These are phyloP conservation scores for Ogataea minuta DNA, from an alignment of 805 yeast species.

Conservation along the genomic window DNA sequence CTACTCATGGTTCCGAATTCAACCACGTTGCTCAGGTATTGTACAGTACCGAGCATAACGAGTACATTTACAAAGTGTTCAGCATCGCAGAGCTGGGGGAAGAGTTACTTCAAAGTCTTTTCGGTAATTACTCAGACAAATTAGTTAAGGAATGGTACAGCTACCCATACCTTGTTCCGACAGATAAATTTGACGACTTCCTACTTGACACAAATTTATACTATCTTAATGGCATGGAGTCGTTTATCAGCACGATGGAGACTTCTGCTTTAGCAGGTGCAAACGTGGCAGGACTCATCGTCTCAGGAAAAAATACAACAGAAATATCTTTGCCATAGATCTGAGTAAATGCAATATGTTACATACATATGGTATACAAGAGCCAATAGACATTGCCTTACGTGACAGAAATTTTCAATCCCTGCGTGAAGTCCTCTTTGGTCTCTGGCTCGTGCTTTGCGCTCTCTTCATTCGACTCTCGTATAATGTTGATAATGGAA, in stretches of 20 bases:
- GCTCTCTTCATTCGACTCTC: slow-evolving; percentile 1
- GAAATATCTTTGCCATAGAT: slow-evolving; percentile 21
- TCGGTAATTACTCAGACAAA: slow-evolving; percentile 27
- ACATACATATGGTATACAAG: slow-evolving; percentile 5
- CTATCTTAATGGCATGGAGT: slow-evolving; percentile 46
- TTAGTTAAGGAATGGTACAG: slow-evolving; percentile 41
- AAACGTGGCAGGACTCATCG: slow-evolving; percentile 44
- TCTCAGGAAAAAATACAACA: slow-evolving; percentile 29
- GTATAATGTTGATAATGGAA: slow-evolving; percentile 3
- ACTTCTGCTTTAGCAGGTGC: slow-evolving; percentile 50
- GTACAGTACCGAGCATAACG: slow-evolving; percentile 26
- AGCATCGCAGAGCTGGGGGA: slow-evolving; percentile 25
- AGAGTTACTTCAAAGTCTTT: slow-evolving; percentile 19
- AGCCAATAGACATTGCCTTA: neutral
- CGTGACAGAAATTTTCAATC: slow-evolving; percentile 12
- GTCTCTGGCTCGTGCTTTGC: slow-evolving; percentile 1
- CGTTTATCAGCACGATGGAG: slow-evolving; percentile 51
- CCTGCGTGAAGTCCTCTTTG: slow-evolving; percentile 10
- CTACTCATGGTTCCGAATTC: slow-evolving; percentile 30
- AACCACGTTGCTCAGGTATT: slow-evolving; percentile 35
- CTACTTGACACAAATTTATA: slow-evolving; percentile 29
- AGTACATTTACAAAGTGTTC: slow-evolving; percentile 44
- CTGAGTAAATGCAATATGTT: slow-evolving; percentile 5
- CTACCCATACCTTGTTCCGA: slow-evolving; percentile 41
- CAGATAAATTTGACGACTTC: slow-evolving; percentile 23